A percentile compares a stretch with the other conserved stretches of the same genome.
These are phyloP conservation scores for Ochromonas danica DNA, from an alignment of 108 stramenopile species.

Conservation along the genomic window DNA sequence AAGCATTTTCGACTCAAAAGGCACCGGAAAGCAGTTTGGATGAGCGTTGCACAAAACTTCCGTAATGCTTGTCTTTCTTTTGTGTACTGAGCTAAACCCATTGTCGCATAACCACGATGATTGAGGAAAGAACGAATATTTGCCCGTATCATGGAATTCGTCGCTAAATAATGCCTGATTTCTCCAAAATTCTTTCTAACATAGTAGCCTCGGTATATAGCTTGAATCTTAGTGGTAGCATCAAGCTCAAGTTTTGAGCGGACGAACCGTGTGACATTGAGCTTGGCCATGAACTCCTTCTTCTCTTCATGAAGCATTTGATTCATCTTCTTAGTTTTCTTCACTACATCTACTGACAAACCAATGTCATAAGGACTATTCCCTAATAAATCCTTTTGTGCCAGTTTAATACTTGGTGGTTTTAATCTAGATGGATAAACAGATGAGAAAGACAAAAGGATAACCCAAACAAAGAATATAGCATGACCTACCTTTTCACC, in stretches of 20 bases:
- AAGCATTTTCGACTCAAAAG: constrained; percentile 21
- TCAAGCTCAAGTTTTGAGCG: not conserved
- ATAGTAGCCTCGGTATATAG: constrained; percentile 2
- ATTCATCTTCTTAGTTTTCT: not conserved
- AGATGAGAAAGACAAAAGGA: no score
- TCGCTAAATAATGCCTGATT: not conserved
- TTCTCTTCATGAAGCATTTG: constrained; percentile 9
- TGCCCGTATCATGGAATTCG: not conserved
- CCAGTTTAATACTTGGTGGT: not conserved
- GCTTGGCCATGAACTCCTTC: constrained; percentile 23
- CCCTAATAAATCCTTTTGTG: not conserved
- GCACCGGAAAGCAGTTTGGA: not conserved
- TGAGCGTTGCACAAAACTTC: not conserved
- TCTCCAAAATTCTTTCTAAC: not conserved
- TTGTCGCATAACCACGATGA: not conserved
- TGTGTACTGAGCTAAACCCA: not conserved
- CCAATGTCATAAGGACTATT: not conserved
- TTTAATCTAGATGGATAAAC: constrained; percentile 22
- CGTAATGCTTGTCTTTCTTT: not conserved
- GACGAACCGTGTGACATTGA: not conserved
- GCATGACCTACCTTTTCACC: not conserved
- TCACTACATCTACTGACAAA: not conserved
- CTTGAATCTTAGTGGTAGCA: not conserved
- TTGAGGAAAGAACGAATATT: constrained; percentile 5
- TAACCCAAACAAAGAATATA: no score